Evolutionary conservation across 169 alveolate species (phyloP).

Genomic region (Plasmodium falciparum): DNA sequence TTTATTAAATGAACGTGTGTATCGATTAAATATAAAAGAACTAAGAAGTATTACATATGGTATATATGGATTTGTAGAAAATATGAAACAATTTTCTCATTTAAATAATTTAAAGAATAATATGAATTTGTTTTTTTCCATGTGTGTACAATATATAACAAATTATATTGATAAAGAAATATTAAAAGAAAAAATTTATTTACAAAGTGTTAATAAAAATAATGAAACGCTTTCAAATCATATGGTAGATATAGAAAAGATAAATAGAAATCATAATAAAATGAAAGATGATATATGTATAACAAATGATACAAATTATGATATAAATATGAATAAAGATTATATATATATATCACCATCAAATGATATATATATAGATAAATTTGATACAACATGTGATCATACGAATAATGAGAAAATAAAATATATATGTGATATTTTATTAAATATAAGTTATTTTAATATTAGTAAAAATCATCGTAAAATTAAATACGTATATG

Average conservation of each 20-base stretch:
- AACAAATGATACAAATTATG: not conserved
- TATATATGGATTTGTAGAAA: slow-evolving; percentile 53
- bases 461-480: slow-evolving; percentile 56
- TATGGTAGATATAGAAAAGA: not conserved
- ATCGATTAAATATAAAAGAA: slow-evolving; percentile 16
- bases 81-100: slow-evolving; percentile 63
- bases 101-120: slow-evolving; percentile 33
- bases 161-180: slow-evolving; percentile 28
- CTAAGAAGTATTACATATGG: slow-evolving; percentile 32
- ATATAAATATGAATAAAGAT: slow-evolving; percentile 56
- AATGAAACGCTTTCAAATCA: not conserved
- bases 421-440: slow-evolving; percentile 23
- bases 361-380: slow-evolving; percentile 4
- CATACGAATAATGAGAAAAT: not conserved
- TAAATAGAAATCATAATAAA: not conserved
- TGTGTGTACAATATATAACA: slow-evolving; percentile 21
- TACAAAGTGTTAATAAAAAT: not conserved
- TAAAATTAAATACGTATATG: slow-evolving; percentile 45
- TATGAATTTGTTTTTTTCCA: slow-evolving; percentile 66
- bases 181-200: not conserved
- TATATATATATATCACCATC: slow-evolving; percentile 41
- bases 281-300: not conserved
- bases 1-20: slow-evolving; percentile 15
- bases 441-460: slow-evolving; percentile 48
- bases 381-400: not conserved